Base-by-base conservation (phyloP, 140 eudicot genomes). In the Bidens hawaiensis region DNA sequence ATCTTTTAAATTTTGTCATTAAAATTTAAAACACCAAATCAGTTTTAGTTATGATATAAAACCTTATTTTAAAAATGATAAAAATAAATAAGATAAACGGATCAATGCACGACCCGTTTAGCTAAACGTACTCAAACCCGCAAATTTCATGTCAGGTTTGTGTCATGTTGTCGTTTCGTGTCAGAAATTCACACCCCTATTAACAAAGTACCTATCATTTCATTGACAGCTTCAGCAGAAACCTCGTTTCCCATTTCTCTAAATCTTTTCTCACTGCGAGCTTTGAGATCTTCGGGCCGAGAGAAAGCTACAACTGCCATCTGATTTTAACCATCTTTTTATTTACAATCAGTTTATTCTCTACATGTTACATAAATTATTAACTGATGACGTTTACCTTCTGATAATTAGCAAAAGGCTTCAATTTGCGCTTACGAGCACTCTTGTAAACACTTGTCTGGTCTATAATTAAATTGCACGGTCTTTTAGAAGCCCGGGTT, bases 291-390 rank as follows among this genome's bases (percentile, higher is more conserved):
- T 21, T 86, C 87, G 4, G 78, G 81, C 63, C 60, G 60, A 33
- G 90, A 79, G n/a, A 86, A 80, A 72, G 78, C 78, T 60, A 83
- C 95, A 50, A 83, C 83, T 71, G 90, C 95, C 64, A 79, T 75
- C 95, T 86, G 75, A 71, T 43, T 31, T 38, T 4, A 27, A 60
- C n/a, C 27, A 50, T n/a, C 41, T 36, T 62, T 45, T 38, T 28
- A 59, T 33, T 52, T 40, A 49, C 41, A 34, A 40, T 45, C 65
- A n/a, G n/a, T n/a, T n/a, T n/a, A n/a, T n/a, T n/a, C n/a, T n/a
- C 53, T 26, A 27, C 42, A 54, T 17, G 38, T 18, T 19, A 71
- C n/a, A n/a, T 11, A 65, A 33, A 56, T 6, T 23, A 69, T 24
- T 18, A 46, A 33, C 57, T 53, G 5, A 67, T 60, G 64, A 1